These are phyloP conservation scores for Tolypocladium ophioglossoides DNA, from an alignment of 2,329 filamentous ascomycete species.

Conservation along the genomic window DNA sequence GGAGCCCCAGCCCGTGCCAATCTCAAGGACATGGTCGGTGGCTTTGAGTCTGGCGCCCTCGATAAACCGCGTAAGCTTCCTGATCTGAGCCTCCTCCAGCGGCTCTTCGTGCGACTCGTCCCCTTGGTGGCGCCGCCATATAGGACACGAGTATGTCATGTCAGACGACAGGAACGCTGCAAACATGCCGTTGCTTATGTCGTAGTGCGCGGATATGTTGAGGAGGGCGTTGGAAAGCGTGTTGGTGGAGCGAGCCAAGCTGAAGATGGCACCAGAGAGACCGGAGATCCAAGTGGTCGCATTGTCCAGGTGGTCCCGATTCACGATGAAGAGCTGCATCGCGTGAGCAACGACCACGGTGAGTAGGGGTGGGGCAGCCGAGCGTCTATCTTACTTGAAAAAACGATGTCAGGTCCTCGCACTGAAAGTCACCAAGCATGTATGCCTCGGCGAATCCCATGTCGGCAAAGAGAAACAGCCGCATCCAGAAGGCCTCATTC, in stretches of 20 bases:
- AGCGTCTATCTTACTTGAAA: slow-evolving; percentile 43
- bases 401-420: slow-evolving; percentile 54
- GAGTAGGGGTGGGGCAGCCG: neutral
- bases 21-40: slow-evolving; percentile 61
- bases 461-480: slow-evolving; percentile 58
- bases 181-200: slow-evolving; percentile 69
- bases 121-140: slow-evolving; percentile 34
- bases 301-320: slow-evolving; percentile 53
- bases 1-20: slow-evolving; percentile 67
- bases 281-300: slow-evolving; percentile 52
- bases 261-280: slow-evolving; percentile 45
- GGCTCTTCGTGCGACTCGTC: slow-evolving; percentile 30
- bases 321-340: slow-evolving; percentile 57
- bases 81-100: slow-evolving; percentile 55
- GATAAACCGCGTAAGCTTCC: slow-evolving; percentile 57
- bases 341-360: neutral
- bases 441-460: slow-evolving; percentile 68
- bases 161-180: slow-evolving; percentile 62
- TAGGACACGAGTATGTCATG: slow-evolving; percentile 67
- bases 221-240: slow-evolving; percentile 47
- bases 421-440: slow-evolving; percentile 62
- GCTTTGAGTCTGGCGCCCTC: slow-evolving; percentile 51
- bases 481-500: slow-evolving; percentile 60
- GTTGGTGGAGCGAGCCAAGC: slow-evolving; percentile 46
- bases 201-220: slow-evolving; percentile 64